Base-by-base conservation (phyloP, 495 filamentous ascomycete species). In the Penicillium crystallinum region DNA sequence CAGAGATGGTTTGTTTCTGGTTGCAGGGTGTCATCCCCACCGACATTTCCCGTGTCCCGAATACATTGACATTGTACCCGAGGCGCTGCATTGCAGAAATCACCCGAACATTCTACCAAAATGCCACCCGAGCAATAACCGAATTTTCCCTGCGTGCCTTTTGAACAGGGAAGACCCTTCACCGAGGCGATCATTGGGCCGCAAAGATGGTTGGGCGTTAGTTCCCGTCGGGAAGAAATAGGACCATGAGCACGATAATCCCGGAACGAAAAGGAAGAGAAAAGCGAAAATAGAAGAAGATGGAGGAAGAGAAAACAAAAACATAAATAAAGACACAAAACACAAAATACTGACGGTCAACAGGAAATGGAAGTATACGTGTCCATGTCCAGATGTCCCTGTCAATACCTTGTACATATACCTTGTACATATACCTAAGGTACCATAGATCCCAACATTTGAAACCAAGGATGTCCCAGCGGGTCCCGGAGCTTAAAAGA, bases 121-220 rank as follows among this genome's bases (percentile, higher is more conserved):
- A 30, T 25, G 19, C 23, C 21, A 48, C 37, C 21, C 45, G 33
- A 48, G n/a, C 0, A 6, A 35, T 35, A 48, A 29, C 46, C 33
- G 46, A 48, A 4, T 36, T 37, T 12, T 2, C 3, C 12, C 23
- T 31, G 38, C 11, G 23, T 33, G 39, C 46, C 22, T 49, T 41
- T 41, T 31, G 15, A n/a, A 30, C 47, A 48, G 22, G 46, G 46
- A 38, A 48, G 34, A 38, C 46, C 46, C 46, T 48, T 48, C 17
- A 18, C 23, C 15, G 61, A 54, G 58, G 61, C 48, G 58, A 56
- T 49, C 50, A 57, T 65, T 59, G 62, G 62, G 62, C 62, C 59
- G 59, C 62, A 65, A 62, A 35, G 31, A 44, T 19, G 35, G 36
- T 62, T 59, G 59, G 53, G 57, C 51, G 44, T 52, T 55, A 42